These are phyloP conservation scores for Pholiota adiposa DNA, from an alignment of 1,284 basidiomycete genomes.

Conservation along the genomic window DNA sequence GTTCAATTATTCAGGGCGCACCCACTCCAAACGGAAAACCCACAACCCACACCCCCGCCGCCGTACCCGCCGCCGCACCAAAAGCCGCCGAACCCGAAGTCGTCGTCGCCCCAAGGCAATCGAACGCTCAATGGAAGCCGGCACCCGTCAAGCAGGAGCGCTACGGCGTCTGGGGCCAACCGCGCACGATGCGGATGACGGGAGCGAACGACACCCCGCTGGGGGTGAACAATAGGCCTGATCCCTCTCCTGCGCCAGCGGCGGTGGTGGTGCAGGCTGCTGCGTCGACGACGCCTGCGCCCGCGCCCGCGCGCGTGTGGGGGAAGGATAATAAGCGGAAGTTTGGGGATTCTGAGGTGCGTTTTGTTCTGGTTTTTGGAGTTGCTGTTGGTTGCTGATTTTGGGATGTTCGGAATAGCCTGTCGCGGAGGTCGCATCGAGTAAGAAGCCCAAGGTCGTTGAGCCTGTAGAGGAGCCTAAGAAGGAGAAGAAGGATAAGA, in stretches of 20 bases:
- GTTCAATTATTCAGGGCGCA: neutral
- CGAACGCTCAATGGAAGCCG: constrained; percentile 28
- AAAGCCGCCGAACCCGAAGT: neutral
- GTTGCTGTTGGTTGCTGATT: neutral
- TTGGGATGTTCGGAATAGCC: neutral
- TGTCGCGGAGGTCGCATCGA: constrained; percentile 5
- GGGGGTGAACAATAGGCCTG: constrained; percentile 54
- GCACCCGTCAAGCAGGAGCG: constrained; percentile 5
- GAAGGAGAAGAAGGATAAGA: constrained; percentile 17
- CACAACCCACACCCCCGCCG: constrained; percentile 7
- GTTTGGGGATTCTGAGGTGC: constrained; percentile 13
- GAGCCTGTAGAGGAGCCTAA: constrained; percentile 26
- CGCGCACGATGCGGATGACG: constrained; percentile 43
- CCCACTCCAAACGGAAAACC: neutral
- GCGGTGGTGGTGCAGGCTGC: constrained; percentile 11
- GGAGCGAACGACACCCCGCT: constrained; percentile 73
- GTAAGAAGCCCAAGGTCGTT: constrained; percentile 18
- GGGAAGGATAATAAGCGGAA: constrained; percentile 39
- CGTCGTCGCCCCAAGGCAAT: constrained; percentile 2
- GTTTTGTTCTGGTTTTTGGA: neutral
- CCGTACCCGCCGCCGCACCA: constrained; percentile 3
- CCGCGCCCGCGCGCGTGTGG: constrained; percentile 27
- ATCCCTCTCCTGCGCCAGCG: constrained; percentile 10
- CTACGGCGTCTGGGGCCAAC: constrained; percentile 2
- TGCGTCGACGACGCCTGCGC: neutral